Conservation (phyloP, 148 eudicot genomes). For the Talinum fruticosum region DNA sequence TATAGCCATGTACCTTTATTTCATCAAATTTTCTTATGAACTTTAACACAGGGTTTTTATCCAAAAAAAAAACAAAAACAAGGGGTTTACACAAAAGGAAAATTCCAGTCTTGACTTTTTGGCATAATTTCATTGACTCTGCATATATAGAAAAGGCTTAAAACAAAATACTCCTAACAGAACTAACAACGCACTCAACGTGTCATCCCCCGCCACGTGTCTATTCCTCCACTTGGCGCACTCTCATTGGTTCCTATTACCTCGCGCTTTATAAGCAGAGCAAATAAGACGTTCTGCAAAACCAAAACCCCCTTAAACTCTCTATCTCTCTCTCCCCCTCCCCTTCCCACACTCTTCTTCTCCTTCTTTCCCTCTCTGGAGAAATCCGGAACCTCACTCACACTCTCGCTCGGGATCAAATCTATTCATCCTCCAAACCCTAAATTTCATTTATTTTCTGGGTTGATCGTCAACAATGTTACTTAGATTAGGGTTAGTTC, state of each 20-base stretch:
- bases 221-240: slow-evolving; percentile 22
- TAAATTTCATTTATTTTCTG: neutral
- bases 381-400: slow-evolving; percentile 17
- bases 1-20: too few relatives aligned
- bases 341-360: neutral
- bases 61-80: neutral
- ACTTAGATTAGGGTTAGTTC: slow-evolving; percentile 31
- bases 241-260: slow-evolving; percentile 33
- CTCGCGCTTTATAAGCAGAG: slow-evolving; percentile 26
- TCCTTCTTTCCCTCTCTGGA: slow-evolving; percentile 9
- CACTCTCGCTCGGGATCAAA: neutral
- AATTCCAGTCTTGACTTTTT: neutral
- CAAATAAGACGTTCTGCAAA: too few relatives aligned
- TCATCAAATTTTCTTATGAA: too few relatives aligned
- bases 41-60: too few relatives aligned
- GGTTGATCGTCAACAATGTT: slow-evolving; percentile 23
- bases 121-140: neutral
- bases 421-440: neutral
- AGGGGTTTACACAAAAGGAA: neutral
- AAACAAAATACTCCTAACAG: slow-evolving; percentile 4
- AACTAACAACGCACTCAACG: slow-evolving; percentile 24
- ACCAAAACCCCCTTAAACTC: slow-evolving; percentile 23
- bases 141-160: neutral
- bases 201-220: slow-evolving; percentile 43
- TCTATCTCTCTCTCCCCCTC: neutral